phyloP scores from a whole-genome alignment of 768 basidiomycete species.

The Leccinum disarticulatum region DNA sequence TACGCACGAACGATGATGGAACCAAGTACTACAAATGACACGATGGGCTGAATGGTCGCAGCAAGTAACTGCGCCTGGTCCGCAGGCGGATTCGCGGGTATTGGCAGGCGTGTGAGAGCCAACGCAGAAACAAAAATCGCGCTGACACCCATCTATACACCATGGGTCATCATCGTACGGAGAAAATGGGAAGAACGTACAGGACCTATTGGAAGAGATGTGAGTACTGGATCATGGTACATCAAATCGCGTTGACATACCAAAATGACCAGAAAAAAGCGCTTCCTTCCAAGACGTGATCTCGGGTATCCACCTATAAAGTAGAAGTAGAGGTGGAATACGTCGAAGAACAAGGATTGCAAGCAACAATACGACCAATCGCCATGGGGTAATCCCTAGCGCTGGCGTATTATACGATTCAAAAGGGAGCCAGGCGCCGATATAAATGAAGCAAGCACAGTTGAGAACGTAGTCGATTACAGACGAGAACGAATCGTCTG shows the following conservation, averaged over 20 bases:
- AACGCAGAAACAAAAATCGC: slow-evolving; percentile 86
- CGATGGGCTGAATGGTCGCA: slow-evolving; percentile 74
- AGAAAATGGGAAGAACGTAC: slow-evolving; percentile 35
- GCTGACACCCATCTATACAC: slow-evolving; percentile 80
- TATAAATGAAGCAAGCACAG: slow-evolving; percentile 79
- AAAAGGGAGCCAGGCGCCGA: slow-evolving; percentile 86
- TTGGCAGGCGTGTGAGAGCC: slow-evolving; percentile 61
- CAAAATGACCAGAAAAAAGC: slow-evolving; percentile 90
- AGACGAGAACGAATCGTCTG: slow-evolving; percentile 85
- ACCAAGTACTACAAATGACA: slow-evolving; percentile 81
- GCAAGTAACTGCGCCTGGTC: slow-evolving; percentile 75
- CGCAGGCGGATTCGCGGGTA: slow-evolving; percentile 56
- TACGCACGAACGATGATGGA: slow-evolving; percentile 81
- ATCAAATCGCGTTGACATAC: slow-evolving; percentile 33
- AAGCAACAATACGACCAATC: slow-evolving; percentile 65
- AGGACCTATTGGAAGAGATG: slow-evolving; percentile 41
- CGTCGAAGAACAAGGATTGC: slow-evolving; percentile 73
- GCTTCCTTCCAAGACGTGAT: slow-evolving; percentile 84
- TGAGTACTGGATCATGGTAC: slow-evolving; percentile 4
- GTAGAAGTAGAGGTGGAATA: slow-evolving; percentile 71
- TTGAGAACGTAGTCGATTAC: slow-evolving; percentile 88
- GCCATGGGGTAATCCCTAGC: slow-evolving; percentile 67
- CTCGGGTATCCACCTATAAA: slow-evolving; percentile 88
- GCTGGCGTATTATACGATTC: slow-evolving; percentile 51
- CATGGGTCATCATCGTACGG: not conserved